Evolutionary conservation across 2,329 filamentous ascomycete genomes (phyloP).

Genomic region (Bipolaris sorokiniana): DNA sequence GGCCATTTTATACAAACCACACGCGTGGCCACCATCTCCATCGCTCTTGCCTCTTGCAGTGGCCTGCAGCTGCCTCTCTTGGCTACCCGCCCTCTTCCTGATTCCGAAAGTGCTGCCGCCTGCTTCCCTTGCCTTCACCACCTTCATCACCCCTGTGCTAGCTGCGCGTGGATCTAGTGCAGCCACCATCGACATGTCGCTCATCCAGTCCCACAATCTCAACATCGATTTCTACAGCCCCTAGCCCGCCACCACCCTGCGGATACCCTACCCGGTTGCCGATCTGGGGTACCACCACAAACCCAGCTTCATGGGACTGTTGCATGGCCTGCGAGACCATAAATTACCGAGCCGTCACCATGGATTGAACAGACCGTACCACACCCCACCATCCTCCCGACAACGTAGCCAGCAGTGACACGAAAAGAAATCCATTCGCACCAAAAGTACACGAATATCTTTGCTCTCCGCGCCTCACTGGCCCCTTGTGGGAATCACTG

Average conservation of each 20-base stretch:
- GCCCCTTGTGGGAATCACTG: conserved; percentile 19
- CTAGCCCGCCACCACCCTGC: conserved; percentile 26
- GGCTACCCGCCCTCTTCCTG: conserved; percentile 40
- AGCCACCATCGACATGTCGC: conserved; percentile 13
- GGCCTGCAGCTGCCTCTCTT: conserved; percentile 43
- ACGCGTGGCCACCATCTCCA: conserved; percentile 23
- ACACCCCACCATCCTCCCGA: conserved; percentile 24
- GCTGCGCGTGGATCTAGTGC: conserved; percentile 17
- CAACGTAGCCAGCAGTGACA: conserved; percentile 31
- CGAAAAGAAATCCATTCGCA: conserved; percentile 27
- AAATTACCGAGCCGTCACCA: conserved; percentile 29
- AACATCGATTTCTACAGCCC: conserved; percentile 9
- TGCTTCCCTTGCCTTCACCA: conserved; percentile 34
- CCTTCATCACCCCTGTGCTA: conserved; percentile 28
- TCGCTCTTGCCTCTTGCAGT: conserved; percentile 41
- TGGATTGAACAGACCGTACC: conserved; percentile 21
- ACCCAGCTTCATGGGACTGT: conserved; percentile 31
- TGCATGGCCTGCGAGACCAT: conserved; percentile 20
- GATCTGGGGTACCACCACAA: conserved; percentile 34
- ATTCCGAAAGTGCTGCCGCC: conserved; percentile 32
- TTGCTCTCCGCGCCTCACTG: conserved; percentile 12
- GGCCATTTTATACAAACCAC: conserved; percentile 45
- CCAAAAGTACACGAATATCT: conserved; percentile 19
- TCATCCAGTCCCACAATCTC: conserved; percentile 18
- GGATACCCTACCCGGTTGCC: conserved; percentile 36